Conservation (phyloP, 176 grass and related monocot species). For the barley (Hordeum vulgare) region DNA sequence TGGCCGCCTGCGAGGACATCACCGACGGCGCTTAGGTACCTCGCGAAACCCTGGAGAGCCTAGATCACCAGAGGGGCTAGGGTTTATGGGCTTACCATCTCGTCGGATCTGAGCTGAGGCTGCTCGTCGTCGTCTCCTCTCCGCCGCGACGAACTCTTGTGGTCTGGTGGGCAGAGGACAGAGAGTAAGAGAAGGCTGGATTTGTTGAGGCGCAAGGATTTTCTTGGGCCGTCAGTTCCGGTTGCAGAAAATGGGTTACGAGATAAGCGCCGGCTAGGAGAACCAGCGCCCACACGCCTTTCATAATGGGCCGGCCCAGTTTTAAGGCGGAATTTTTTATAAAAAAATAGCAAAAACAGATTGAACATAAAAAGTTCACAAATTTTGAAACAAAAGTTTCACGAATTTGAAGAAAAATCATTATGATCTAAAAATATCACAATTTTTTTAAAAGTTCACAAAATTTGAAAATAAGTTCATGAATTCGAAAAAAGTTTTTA, state of each 20-base stretch:
- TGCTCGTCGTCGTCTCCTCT: background rate
- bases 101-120: constrained; percentile 27
- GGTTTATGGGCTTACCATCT: constrained; percentile 15
- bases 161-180: background rate
- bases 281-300: too few relatives aligned
- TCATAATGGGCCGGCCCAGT: too few relatives aligned
- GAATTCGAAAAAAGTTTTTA: too few relatives aligned
- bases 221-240: background rate
- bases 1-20: constrained; percentile 52
- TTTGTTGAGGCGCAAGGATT: background rate
- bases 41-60: background rate
- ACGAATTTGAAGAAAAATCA: too few relatives aligned
- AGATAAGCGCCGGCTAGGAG: too few relatives aligned
- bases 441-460: too few relatives aligned
- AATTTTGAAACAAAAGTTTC: too few relatives aligned
- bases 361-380: too few relatives aligned
- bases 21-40: background rate
- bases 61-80: background rate
- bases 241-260: background rate
- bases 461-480: too few relatives aligned
- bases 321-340: too few relatives aligned
- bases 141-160: constrained; percentile 16
- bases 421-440: too few relatives aligned
- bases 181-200: background rate
- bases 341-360: too few relatives aligned